These are phyloP conservation scores for Ustilago xerochloae DNA, from an alignment of 1,284 basidiomycete species.

Conservation along the genomic window DNA sequence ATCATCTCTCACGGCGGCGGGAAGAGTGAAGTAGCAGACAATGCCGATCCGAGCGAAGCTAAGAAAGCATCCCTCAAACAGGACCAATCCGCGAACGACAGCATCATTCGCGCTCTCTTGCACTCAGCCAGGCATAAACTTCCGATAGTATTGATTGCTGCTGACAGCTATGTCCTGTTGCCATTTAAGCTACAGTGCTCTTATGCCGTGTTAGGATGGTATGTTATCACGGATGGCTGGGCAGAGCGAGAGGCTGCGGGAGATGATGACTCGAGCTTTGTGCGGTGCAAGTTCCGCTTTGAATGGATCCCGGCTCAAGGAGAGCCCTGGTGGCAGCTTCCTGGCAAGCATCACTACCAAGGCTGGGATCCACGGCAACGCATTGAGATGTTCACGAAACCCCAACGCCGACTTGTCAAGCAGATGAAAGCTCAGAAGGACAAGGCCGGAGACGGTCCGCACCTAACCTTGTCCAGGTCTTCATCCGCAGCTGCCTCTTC, in stretches of 20 bases:
- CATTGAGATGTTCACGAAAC: conserved; percentile 13
- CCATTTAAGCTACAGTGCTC: conserved; percentile 38
- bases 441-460: not conserved
- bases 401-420: conserved; percentile 8
- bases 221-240: conserved; percentile 53
- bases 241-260: conserved; percentile 25
- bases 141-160: conserved; percentile 47
- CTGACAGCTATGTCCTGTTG: conserved; percentile 38
- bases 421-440: conserved; percentile 9
- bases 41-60: not conserved
- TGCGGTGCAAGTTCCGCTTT: conserved; percentile 56
- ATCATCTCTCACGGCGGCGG: conserved; percentile 54
- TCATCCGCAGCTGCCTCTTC: not conserved
- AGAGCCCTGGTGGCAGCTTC: conserved; percentile 45
- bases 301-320: conserved; percentile 49
- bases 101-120: conserved; percentile 41
- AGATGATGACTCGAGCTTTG: conserved; percentile 4
- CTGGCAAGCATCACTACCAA: not conserved
- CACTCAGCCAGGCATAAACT: conserved; percentile 24
- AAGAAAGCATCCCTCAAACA: conserved; percentile 26
- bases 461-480: not conserved
- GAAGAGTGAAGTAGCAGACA: conserved; percentile 16
- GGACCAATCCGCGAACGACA: conserved; percentile 39
- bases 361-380: conserved; percentile 31
- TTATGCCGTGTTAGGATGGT: conserved; percentile 58